A percentile compares a stretch with the other conserved stretches of the same genome.
Conservation (phyloP, 371 early-diverging fungal species). For the Actinomucor elegans region DNA sequence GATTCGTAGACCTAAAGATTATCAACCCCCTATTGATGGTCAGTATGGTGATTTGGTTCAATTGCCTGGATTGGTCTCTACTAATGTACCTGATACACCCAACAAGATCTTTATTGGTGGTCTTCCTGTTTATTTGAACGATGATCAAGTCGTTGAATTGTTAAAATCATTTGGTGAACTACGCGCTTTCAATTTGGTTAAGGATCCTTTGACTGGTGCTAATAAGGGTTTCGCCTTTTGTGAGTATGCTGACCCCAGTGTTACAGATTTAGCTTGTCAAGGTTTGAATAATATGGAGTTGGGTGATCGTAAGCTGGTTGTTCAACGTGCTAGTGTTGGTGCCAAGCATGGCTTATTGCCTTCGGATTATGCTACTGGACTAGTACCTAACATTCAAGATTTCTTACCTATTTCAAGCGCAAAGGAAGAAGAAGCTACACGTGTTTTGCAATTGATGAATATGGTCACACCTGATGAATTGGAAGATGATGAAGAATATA, state of each 20-base stretch:
- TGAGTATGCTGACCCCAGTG: conserved; percentile 86
- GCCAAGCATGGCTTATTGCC: conserved; percentile 50
- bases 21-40: conserved; percentile 70
- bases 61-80: conserved; percentile 70
- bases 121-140: conserved; percentile 85
- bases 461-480: conserved; percentile 94
- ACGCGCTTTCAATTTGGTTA: conserved; percentile 89
- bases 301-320: conserved; percentile 92
- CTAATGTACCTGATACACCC: conserved; percentile 86
- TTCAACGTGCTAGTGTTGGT: conserved; percentile 92
- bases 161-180: conserved; percentile 92
- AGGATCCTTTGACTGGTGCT: conserved; percentile 74
- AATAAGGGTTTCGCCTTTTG: conserved; percentile 98
- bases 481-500: conserved; percentile 83
- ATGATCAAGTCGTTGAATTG: conserved; percentile 93
- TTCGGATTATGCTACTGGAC: conserved; percentile 9
- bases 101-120: conserved; percentile 95
- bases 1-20: conserved; percentile 95
- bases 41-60: conserved; percentile 3
- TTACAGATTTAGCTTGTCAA: conserved; percentile 92
- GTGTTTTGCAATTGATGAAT: conserved; percentile 87
- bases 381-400: conserved; percentile 14
- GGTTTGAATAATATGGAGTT: conserved; percentile 95
- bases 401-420: conserved; percentile 27
- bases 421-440: conserved; percentile 68